phyloP scores from a whole-genome alignment of 331 rosid species.

The Arachis monticola region DNA sequence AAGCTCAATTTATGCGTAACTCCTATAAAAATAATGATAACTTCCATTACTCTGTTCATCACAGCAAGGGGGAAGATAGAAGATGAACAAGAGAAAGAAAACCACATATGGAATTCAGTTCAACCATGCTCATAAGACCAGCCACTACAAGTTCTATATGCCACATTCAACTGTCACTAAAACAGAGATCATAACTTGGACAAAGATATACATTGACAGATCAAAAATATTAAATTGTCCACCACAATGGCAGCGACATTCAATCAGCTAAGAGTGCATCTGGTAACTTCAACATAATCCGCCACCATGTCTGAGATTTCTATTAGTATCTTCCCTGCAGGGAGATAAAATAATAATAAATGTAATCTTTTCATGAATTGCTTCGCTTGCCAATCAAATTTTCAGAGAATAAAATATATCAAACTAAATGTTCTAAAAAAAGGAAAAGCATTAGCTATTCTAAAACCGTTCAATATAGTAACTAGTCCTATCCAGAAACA shows the following conservation, averaged over 20 bases:
- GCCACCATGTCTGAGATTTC: constrained; percentile 12
- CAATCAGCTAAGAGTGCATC: constrained; percentile 25
- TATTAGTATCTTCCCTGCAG: constrained; percentile 62
- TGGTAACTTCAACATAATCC: constrained; percentile 8
- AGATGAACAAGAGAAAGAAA: neutral
- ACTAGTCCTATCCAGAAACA: neutral
- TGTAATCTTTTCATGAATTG: constrained; percentile 13
- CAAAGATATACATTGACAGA: constrained; percentile 34
- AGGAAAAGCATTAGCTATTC: neutral
- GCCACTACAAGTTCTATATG: constrained; percentile 21
- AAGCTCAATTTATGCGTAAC: too few relatives aligned
- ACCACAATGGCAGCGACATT: constrained; percentile 17
- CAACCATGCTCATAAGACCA: constrained; percentile 12
- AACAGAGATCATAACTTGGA: neutral
- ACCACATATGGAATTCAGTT: constrained; percentile 25
- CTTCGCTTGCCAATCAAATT: neutral
- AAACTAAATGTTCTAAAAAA: constrained; percentile 5
- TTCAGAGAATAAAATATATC: neutral
- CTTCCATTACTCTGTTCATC: neutral
- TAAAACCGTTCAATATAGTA: neutral
- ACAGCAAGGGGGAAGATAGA: neutral
- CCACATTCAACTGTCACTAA: constrained; percentile 24
- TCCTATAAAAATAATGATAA: too few relatives aligned
- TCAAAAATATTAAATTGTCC: neutral
- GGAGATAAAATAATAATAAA: constrained; percentile 15